Base-by-base conservation (phyloP, 2,329 filamentous ascomycete genomes). In the Cladosporium sp. region DNA sequence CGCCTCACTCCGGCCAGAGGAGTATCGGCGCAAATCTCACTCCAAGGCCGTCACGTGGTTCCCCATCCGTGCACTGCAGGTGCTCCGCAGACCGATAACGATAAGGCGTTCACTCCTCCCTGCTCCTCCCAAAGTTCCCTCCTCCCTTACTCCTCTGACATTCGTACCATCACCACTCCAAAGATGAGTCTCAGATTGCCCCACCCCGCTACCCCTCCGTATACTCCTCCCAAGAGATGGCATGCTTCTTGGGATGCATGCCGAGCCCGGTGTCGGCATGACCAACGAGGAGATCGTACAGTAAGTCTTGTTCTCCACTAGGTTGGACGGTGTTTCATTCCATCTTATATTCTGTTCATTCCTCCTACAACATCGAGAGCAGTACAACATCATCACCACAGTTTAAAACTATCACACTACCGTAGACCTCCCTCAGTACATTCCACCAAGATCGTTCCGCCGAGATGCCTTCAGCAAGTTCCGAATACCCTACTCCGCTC, bases 401-500 rank as follows among this genome's bases (percentile, higher is more conserved):
- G 10, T 28, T 26, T 1, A 7, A 51, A 28, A 7, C 23, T 7
- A 11, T 25, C 28, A 28, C 18, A n/a, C 13, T 11, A 36, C 28
- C 21, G 21, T 23, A 23, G 2, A 23, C 28, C 18, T 5, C 28
- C 5, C 21, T 32, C n/a, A 2, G 1, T 11, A 57, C n/a, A 36
- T 7, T 53, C 6, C n/a, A 18, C 1, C 16, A 16, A 10, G 8
- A 53, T n/a, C 16, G 28, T 28, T 3, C 21, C 28, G 11, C 43
- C 58, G 28, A 25, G 39, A 64, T 64, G 62, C 43, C 62, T 21
- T 30, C 62, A 23, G 51, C 62, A 18, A 30, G 39, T 25, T 30
- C 36, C 21, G 54, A 36, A 7, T 65, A 53, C 21, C 63, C 63
- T 30, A 60, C 39, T 4, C 26, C 63, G 23, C 63, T 65, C 46